phyloP scores from a whole-genome alignment of 306 rosid genomes.

The Dalbergia oliveri region DNA sequence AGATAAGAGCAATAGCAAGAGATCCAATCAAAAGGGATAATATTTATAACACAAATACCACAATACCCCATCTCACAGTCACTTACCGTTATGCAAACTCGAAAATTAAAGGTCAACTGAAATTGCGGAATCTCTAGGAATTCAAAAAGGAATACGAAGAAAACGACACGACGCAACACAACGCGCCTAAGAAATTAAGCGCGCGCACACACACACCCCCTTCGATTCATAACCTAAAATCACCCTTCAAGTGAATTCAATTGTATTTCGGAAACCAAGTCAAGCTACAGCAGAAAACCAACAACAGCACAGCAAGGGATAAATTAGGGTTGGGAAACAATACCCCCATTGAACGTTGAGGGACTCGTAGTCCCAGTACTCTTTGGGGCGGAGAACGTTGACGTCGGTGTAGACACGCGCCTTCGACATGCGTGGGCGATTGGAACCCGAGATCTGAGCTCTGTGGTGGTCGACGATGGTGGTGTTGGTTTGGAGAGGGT shows the following conservation, averaged over 20 bases:
- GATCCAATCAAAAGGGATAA: constrained; percentile 46
- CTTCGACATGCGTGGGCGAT: constrained; percentile 67
- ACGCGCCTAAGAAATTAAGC: not conserved
- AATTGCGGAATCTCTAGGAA: constrained; percentile 4
- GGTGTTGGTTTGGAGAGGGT: constrained; percentile 30
- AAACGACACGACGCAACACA: constrained; percentile 2
- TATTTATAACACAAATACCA: constrained; percentile 16
- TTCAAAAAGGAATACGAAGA: constrained; percentile 20
- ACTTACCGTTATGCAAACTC: not conserved
- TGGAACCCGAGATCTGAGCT: constrained; percentile 48
- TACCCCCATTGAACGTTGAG: constrained; percentile 98
- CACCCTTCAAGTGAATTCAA: not conserved
- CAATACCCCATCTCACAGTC: not conserved
- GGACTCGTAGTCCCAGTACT: constrained; percentile 95
- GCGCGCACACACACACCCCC: not conserved
- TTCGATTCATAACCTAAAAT: constrained; percentile 25
- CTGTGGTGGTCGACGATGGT: constrained; percentile 22
- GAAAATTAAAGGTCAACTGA: not conserved
- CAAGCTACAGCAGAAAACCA: not conserved
- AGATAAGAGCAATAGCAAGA: not conserved
- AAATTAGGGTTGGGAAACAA: constrained; percentile 33
- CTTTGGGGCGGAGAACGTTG: constrained; percentile 87
- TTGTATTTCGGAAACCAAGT: not conserved
- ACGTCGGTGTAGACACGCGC: constrained; percentile 87
- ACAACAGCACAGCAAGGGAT: not conserved